These are phyloP conservation scores for Syzygium oleosum DNA, from an alignment of 345 rosid genomes.

Conservation along the genomic window DNA sequence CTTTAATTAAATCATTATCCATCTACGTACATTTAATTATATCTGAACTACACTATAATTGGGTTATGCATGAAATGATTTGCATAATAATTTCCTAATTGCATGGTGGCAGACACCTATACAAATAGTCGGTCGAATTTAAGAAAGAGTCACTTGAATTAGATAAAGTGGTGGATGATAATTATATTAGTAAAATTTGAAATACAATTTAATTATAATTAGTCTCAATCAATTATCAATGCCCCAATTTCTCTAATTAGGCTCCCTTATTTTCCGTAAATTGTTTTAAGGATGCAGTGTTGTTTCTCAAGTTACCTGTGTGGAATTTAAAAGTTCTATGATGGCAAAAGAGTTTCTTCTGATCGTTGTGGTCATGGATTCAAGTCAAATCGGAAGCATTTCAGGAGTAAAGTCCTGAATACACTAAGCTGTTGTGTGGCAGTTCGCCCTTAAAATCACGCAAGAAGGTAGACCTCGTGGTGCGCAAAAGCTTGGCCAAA, in stretches of 20 bases:
- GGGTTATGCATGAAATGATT: neutral
- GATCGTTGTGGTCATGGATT: neutral
- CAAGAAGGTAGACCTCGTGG: neutral
- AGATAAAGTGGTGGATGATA: neutral
- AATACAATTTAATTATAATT: neutral
- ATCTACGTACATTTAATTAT: neutral
- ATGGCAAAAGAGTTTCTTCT: neutral
- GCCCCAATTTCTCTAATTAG: neutral
- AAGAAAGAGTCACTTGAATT: neutral
- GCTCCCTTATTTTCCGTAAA: neutral
- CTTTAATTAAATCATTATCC: neutral
- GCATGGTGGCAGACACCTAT: neutral
- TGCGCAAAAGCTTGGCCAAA: no score
- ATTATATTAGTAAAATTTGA: neutral
- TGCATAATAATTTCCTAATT: neutral
- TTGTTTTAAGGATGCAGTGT: neutral
- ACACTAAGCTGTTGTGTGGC: accelerated
- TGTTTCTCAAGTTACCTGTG: neutral
- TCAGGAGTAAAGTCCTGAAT: no score
- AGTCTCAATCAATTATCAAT: neutral
- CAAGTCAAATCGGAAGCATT: neutral
- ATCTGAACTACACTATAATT: neutral
- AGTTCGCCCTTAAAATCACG: no score
- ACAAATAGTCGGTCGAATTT: neutral
- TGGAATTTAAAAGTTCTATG: neutral